Conservation (phyloP, 2,329 filamentous ascomycete genomes). For the Fusarium anguioides region DNA sequence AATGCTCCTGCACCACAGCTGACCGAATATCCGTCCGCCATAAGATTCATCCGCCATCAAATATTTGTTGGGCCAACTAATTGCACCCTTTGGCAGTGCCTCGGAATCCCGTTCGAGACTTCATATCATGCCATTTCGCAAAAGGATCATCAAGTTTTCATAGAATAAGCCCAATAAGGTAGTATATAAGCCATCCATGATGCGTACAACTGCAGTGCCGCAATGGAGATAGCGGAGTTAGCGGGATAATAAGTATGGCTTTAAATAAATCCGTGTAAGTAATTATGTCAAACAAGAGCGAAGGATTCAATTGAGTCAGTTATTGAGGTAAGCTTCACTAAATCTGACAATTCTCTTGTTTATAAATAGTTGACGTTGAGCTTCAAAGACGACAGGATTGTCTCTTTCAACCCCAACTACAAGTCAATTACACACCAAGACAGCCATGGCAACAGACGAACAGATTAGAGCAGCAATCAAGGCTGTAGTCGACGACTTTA, state of each 20-base stretch:
- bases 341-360: no score
- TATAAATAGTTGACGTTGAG: neutral
- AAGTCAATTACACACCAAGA: neutral
- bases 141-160: no score
- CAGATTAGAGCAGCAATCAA: conserved; percentile 13
- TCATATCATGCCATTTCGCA: no score
- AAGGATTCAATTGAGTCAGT: neutral
- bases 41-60: no score
- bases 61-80: no score
- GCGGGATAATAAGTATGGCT: neutral
- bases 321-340: neutral
- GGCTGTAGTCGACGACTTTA: conserved; percentile 25
- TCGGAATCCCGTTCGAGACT: neutral
- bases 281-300: no score
- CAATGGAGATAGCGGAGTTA: conserved; percentile 19
- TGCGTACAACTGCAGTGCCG: neutral
- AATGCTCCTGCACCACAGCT: no score
- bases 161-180: no score
- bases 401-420: accelerated
- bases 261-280: neutral
- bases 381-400: neutral
- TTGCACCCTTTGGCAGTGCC: no score
- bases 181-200: conserved; percentile 2
- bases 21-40: no score
- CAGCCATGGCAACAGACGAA: conserved; percentile 10